Conservation (phyloP, 208 protist genomes). For the Wallacemonas sp. region DNA sequence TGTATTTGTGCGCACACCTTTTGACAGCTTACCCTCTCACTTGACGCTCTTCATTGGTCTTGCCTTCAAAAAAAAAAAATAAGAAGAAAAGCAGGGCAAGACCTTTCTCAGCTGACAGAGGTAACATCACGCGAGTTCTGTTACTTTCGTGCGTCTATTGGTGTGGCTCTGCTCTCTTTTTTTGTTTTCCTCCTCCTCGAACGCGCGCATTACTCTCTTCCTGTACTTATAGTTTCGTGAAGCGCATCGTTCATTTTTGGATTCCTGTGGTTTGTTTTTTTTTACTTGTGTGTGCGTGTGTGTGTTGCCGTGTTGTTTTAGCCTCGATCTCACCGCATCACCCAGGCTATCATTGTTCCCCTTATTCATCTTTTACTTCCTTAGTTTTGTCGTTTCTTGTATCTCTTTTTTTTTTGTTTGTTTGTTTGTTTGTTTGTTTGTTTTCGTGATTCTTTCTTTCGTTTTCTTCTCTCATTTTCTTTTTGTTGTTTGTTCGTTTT, state of each 20-base stretch:
- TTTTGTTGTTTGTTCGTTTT: conserved; percentile 20
- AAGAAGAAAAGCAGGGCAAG: too few species aligned
- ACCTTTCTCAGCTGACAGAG: too few species aligned
- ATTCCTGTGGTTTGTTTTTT: not conserved
- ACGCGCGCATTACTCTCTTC: too few species aligned
- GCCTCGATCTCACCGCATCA: not conserved
- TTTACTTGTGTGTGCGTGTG: not conserved
- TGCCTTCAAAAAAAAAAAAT: too few species aligned
- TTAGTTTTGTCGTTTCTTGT: not conserved
- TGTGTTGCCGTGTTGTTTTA: not conserved
- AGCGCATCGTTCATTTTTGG: not conserved
- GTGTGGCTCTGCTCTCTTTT: too few species aligned
- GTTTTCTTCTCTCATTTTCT: conserved; percentile 12
- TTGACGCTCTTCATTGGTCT: too few species aligned
- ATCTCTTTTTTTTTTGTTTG: conserved; percentile 12
- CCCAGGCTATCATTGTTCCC: not conserved
- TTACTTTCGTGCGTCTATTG: too few species aligned
- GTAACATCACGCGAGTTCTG: too few species aligned
- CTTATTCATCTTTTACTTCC: conserved; percentile 3
- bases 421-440: not conserved
- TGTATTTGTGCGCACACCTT: too few species aligned
- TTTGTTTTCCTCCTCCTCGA: too few species aligned
- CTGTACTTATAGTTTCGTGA: too few species aligned
- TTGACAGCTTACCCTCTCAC: too few species aligned
- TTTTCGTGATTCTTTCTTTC: conserved; percentile 3